Evolutionary conservation across 148 eudicot genomes (phyloP), one percentile per base, ranked within the genome.

Genomic region (Heliosperma pusillum): DNA sequence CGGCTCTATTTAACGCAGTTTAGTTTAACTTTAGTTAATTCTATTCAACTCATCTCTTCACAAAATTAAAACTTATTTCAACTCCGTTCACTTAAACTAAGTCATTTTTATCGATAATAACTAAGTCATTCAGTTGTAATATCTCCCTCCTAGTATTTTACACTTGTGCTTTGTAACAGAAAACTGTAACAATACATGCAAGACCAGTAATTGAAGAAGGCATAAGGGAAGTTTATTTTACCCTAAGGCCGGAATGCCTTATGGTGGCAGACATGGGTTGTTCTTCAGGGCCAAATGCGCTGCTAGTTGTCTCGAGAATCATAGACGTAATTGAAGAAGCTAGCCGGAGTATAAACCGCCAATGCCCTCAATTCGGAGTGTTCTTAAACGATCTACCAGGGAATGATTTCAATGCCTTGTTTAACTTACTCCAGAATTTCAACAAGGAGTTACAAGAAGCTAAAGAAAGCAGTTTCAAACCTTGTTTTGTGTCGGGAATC

Each of bases 331-430:
- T 47, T 47, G 53, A 47, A 15, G 16, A 47, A 15, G 53, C 53
- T 10, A 47, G 53, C 53, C 53, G 55, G 55, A 50, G 55, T 50
- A 13, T 50, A 50, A 50, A 13, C 19, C 3, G 55, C 0, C 55
- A 50, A 50, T 50, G 55, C 55, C 55, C 55, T 13, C 55, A 50
- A 50, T 50, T 50, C 13, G 55, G 55, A 2, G 15, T 50, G 4
- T 15, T 13, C 55, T 4, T 50, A 0, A 50, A 50, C 5, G 96
- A 87, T 71, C 87, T 87, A 5, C 81, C 80, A 0, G 82, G 86
- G 45, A 87, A 87, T 76, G 89, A 84, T 52, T 87, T 80, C 78
- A 87, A 82, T 63, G 66, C 77, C 36, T 26, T 86, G 5, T 86
- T 86, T 42, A 72, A 64, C 26, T 47, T 53, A 3, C 26, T 84